Evolutionary conservation across 768 basidiomycete species (phyloP), one percentile per base, ranked within the genome.

Genomic region (Dacryopinax primogenitus): DNA sequence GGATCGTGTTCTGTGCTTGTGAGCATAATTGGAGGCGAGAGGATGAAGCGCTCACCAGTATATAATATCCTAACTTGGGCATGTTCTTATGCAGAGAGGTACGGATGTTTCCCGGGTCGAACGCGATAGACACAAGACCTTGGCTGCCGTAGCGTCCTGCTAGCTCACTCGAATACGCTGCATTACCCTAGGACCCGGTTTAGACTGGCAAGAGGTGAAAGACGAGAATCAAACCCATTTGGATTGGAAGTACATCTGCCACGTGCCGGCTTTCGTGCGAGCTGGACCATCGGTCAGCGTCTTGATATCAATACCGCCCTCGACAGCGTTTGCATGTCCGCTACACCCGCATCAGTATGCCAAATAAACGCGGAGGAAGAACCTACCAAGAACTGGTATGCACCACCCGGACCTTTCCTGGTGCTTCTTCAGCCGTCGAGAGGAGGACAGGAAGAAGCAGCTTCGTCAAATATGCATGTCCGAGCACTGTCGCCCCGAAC

Each of bases 401-500:
- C 13, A 58, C 26, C 13, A 58, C 51, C 4, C 51, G 51, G 18
- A 58, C 51, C 26, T 13, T 11, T 28, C 51, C 51, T 58, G 51
- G 51, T 4, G 51, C 51, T 3, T 23, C 26, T 21, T 51, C 51
- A 18, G 64, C 21, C n/a, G 44, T 65, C 28, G 41, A 6, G 41
- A 63, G 36, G 33, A 63, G 63, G 13, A 33, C 33, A 6, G 63
- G 63, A 28, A 63, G 63, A 18, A 63, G 63, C 7, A 63, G 63
- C 18, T 63, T 63, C 35, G 63, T 63, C 35, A 63, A 33, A 23
- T 63, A 63, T 18, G 63, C 63, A 39, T 63, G 63, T 6, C 63
- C 63, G 30, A 63, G 36, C 3, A 63, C 63, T 11, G 35, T 39
- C 7, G 73, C 75, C 12, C 75, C 76, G 51, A 76, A 75, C 63